phyloP scores from a whole-genome alignment of 352 stramenopile species.

The Thraustotheca clavata region DNA sequence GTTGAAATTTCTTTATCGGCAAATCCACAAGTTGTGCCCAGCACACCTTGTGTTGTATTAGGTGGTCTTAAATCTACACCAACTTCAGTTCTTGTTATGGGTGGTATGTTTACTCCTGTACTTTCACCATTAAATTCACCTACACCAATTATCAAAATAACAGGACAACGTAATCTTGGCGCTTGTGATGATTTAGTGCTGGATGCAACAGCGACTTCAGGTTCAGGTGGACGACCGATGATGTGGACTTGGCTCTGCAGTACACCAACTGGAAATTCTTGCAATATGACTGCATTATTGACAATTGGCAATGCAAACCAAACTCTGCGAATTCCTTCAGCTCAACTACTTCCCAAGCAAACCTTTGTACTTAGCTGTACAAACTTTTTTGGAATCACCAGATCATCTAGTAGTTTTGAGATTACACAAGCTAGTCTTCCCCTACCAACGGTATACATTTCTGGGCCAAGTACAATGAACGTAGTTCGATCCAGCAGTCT shows the following conservation, averaged over 20 bases:
- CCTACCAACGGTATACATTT: constrained; percentile 46
- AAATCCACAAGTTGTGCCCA: constrained; percentile 34
- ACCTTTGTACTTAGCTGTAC: constrained; percentile 34
- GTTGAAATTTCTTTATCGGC: constrained; percentile 45
- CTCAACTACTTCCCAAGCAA: constrained; percentile 30
- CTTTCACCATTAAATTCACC: constrained; percentile 34
- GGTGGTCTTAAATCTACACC: constrained; percentile 46
- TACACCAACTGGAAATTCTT: too few relatives aligned
- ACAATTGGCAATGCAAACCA: too few relatives aligned
- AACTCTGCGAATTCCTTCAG: constrained; percentile 29
- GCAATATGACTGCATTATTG: too few relatives aligned
- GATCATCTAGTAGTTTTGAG: constrained; percentile 34
- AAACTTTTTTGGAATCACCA: constrained; percentile 42
- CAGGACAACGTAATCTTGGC: constrained; percentile 37
- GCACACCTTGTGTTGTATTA: constrained; percentile 28
- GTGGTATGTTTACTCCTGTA: constrained; percentile 27
- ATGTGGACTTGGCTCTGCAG: constrained; percentile 44
- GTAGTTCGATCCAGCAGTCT: constrained; percentile 36
- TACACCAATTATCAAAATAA: constrained; percentile 35
- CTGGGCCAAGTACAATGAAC: constrained; percentile 33
- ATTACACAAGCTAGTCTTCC: constrained; percentile 42
- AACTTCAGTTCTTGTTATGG: constrained; percentile 32
- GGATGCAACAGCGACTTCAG: constrained; percentile 41
- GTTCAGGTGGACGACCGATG: constrained; percentile 47
- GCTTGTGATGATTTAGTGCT: constrained; percentile 52